Base-by-base conservation (phyloP, 768 basidiomycete genomes). In the Russula griseocarnosa region DNA sequence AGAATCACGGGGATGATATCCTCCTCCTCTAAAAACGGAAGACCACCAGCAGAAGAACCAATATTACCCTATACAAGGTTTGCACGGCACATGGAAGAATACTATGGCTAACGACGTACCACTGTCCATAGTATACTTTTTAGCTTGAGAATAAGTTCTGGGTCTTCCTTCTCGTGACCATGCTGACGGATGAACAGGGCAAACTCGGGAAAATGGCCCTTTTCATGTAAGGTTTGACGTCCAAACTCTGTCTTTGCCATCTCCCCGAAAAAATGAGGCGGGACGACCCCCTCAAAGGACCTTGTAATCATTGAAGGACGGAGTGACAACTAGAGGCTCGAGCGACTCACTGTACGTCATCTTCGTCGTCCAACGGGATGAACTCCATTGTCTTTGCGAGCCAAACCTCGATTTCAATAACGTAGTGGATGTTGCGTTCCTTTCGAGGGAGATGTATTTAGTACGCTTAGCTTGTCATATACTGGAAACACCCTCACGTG, bases 71-170 rank as follows among this genome's bases (percentile, higher is more conserved):
- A 67, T 26, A 60, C 10, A 38, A 44, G 62, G 58, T 57, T 30
- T 59, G 42, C 38, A 6, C 34, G 60, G 38, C 38, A 5, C 58
- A 38, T 60, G 60, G 30, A 59, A 54, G 18, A 54, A 9, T 30
- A 53, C 13, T 24, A 16, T 26, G 65, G 32, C 5, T 24, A 14
- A 53, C 5, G 38, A 44, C 59, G 26, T 74, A 98, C 96, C 60
- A 98, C 89, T 5, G 94, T 94, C 97, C 97, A 99, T 0, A 98
- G 78, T 16, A 94, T 90, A 71, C 94, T 96, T 76, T 99, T 98
- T 50, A 99, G 74, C 74, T 92, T 94, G 70, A 88, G 77, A 54
- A 98, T 89, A 40, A 97, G 79, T 46, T 90, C 91, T 14, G 83
- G 75, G 72, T 98, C 96, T 61, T 87, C 84, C 54, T 82, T 84